phyloP scores from a whole-genome alignment of 73 alveolate species.

The Paramecium bursaria region DNA sequence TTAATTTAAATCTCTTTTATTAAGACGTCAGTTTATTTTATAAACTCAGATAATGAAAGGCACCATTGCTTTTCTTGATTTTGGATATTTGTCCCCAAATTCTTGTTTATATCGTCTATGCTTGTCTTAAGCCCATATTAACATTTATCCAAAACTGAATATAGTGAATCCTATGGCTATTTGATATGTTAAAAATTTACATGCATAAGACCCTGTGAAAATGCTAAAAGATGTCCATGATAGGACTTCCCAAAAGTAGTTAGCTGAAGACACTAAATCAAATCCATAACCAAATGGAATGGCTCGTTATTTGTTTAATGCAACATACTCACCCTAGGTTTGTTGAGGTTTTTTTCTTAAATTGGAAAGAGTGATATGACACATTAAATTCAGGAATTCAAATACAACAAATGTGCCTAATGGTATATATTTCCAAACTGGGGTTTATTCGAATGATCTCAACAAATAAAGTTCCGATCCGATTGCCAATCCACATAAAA shows the following conservation, averaged over 20 bases:
- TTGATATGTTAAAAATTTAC: conserved; percentile 24
- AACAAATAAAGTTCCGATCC: conserved; percentile 69
- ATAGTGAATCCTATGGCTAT: conserved; percentile 62
- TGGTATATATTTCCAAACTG: conserved; percentile 52
- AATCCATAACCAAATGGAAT: conserved; percentile 91
- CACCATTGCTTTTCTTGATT: conserved; percentile 82
- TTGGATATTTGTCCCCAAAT: conserved; percentile 84
- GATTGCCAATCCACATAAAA: conserved; percentile 83
- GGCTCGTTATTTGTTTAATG: conserved; percentile 47
- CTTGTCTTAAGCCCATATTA: conserved; percentile 84
- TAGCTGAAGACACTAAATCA: conserved; percentile 94
- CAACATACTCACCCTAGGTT: conserved; percentile 7
- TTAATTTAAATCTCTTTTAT: no score
- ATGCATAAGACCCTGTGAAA: conserved; percentile 70
- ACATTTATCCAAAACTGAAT: conserved; percentile 74
- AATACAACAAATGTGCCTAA: conserved; percentile 51
- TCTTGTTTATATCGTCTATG: conserved; percentile 81
- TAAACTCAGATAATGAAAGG: conserved; percentile 81
- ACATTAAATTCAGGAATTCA: conserved; percentile 69
- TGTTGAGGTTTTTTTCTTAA: conserved; percentile 39
- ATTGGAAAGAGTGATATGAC: conserved; percentile 58
- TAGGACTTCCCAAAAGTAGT: conserved; percentile 96
- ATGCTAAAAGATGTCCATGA: conserved; percentile 94
- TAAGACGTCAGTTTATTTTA: not conserved
- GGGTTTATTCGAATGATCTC: not conserved